Conservation (phyloP, 2,329 filamentous ascomycete genomes). For the Penicillium sp. region DNA sequence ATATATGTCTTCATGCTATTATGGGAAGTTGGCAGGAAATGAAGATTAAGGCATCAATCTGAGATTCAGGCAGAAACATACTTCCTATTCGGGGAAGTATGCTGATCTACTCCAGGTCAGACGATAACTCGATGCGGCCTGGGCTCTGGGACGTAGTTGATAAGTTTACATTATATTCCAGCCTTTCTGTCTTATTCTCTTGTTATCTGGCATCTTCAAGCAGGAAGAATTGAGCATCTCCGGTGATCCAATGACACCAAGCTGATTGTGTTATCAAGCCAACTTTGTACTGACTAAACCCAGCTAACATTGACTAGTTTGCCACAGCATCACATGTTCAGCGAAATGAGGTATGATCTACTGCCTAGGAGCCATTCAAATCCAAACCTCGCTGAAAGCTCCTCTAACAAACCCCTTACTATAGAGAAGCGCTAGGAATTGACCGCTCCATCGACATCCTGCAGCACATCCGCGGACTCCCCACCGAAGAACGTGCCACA, state of each 20-base stretch:
- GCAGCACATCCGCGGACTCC: constrained; percentile 76
- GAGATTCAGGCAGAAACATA: not conserved
- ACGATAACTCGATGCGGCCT: not conserved
- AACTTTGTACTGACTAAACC: not conserved
- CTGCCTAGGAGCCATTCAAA: not conserved
- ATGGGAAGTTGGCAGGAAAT: not conserved
- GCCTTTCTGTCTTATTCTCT: not conserved
- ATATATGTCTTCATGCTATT: not conserved
- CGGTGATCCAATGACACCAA: not conserved
- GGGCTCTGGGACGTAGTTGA: not conserved
- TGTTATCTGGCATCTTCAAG: not conserved
- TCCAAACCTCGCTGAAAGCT: too few relatives aligned
- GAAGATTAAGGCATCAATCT: not conserved
- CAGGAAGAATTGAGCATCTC: not conserved
- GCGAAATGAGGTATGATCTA: constrained; percentile 66
- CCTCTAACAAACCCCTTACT: not conserved
- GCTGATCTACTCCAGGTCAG: not conserved
- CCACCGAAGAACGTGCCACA: constrained; percentile 56
- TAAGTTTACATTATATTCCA: not conserved
- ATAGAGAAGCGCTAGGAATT: constrained; percentile 64
- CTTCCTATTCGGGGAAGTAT: not conserved
- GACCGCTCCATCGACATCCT: constrained; percentile 76
- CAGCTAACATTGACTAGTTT: constrained; percentile 52
- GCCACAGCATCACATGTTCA: constrained; percentile 95
- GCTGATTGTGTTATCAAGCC: not conserved